Percentiles rank a stretch among this genome's conserved stretches.
Evolutionary conservation across 257 asterid species (phyloP).

Genomic region (Nicotiana knightiana): DNA sequence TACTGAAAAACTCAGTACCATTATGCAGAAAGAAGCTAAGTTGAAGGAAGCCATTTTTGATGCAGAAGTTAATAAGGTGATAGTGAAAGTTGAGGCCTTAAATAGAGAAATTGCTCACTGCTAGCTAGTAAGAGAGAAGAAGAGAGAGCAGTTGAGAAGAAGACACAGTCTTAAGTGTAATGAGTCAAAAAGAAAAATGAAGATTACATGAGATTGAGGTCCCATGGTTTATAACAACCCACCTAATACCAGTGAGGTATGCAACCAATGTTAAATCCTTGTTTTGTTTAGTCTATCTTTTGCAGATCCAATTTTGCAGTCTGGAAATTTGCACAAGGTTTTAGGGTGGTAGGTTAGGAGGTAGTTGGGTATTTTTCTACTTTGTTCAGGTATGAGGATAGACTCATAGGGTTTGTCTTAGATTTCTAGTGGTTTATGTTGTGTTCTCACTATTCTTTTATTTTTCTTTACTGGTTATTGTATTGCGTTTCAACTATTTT

Average conservation of each 20-base stretch:
- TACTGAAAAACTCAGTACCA: constrained; percentile 25
- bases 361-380: too few species aligned
- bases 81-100: neutral
- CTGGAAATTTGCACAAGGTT: too few species aligned
- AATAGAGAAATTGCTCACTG: neutral
- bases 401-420: too few species aligned
- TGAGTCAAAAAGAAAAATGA: neutral
- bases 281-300: too few species aligned
- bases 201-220: neutral
- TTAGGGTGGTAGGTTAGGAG: too few species aligned
- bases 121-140: neutral
- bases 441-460: too few species aligned
- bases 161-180: neutral
- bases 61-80: neutral
- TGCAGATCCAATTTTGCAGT: too few species aligned
- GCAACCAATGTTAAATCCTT: too few species aligned
- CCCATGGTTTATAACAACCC: neutral
- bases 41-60: neutral
- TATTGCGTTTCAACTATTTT: too few species aligned
- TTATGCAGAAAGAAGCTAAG: constrained; percentile 23
- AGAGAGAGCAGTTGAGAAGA: constrained; percentile 1
- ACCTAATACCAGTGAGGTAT: constrained; percentile 3
- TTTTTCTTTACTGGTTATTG: too few species aligned
- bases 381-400: too few species aligned
- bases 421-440: too few species aligned